phyloP scores from a whole-genome alignment of 331 rosid species.

The Malus hybrid region DNA sequence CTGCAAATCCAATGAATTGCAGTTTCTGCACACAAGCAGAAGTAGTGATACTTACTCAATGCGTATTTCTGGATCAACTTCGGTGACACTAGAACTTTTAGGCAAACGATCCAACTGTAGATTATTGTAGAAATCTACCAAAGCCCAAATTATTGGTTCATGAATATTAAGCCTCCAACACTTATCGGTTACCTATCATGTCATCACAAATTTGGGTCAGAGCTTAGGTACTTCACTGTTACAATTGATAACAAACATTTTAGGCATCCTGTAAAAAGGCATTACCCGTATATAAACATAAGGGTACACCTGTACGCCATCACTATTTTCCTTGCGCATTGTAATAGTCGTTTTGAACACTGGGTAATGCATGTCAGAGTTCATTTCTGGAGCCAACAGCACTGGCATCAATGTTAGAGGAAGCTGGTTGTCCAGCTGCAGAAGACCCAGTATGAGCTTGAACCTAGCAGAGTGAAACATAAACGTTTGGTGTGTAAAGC shows the following conservation, averaged over 20 bases:
- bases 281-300: slow-evolving; percentile 78
- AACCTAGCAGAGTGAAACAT: slow-evolving; percentile 51
- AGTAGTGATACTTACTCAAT: slow-evolving; percentile 51
- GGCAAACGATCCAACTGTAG: slow-evolving; percentile 78
- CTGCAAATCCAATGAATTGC: neutral
- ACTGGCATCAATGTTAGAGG: slow-evolving; percentile 94
- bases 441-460: slow-evolving; percentile 75
- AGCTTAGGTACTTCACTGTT: neutral
- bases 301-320: slow-evolving; percentile 84
- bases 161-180: slow-evolving; percentile 85
- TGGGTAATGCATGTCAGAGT: slow-evolving; percentile 64
- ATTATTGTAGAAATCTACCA: slow-evolving; percentile 67
- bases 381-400: slow-evolving; percentile 79
- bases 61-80: slow-evolving; percentile 92
- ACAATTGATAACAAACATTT: neutral
- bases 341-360: slow-evolving; percentile 85
- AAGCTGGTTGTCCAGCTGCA: slow-evolving; percentile 96
- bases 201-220: slow-evolving; percentile 19
- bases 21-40: neutral
- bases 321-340: slow-evolving; percentile 72
- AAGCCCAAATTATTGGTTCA: slow-evolving; percentile 93
- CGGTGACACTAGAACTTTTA: slow-evolving; percentile 67
- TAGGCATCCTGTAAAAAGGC: slow-evolving; percentile 11
- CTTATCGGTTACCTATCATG: slow-evolving; percentile 67
- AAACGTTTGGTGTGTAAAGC: neutral